Evolutionary conservation across 2,329 filamentous ascomycete species (phyloP).

Genomic region (Phyllosticta paracitricarpa): DNA sequence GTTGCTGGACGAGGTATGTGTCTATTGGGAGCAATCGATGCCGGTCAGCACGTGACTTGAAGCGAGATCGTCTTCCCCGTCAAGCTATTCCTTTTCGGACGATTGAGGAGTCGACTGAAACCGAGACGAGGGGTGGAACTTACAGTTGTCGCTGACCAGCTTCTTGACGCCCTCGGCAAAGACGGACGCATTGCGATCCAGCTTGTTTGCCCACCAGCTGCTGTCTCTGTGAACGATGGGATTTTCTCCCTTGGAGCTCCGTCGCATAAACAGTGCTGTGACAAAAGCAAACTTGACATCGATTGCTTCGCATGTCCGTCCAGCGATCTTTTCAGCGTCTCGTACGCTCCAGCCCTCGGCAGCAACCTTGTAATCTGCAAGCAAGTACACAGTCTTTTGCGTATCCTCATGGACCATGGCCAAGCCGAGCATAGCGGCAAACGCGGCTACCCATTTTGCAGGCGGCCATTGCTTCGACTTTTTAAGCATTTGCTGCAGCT

Average conservation of each 20-base stretch:
- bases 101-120: neutral
- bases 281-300: slow-evolving; percentile 36
- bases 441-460: slow-evolving; percentile 38
- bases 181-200: slow-evolving; percentile 2
- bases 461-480: slow-evolving; percentile 20
- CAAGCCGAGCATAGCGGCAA: slow-evolving; percentile 37
- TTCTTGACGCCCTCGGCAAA: slow-evolving; percentile 4
- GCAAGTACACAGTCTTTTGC: slow-evolving; percentile 36
- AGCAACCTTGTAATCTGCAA: slow-evolving; percentile 29
- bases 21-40: neutral
- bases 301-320: slow-evolving; percentile 33
- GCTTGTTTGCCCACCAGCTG: slow-evolving; percentile 1
- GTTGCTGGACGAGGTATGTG: slow-evolving; percentile 6
- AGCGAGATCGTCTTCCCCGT: neutral
- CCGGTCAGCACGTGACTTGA: neutral
- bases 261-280: slow-evolving; percentile 30
- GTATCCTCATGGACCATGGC: slow-evolving; percentile 39
- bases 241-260: slow-evolving; percentile 7
- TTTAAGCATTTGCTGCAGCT: slow-evolving; percentile 38
- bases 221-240: slow-evolving; percentile 6
- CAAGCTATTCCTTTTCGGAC: neutral
- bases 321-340: slow-evolving; percentile 25
- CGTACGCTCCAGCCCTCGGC: slow-evolving; percentile 18
- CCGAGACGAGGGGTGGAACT: neutral
- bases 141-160: slow-evolving; percentile 6